A percentile compares a stretch with the other conserved stretches of the same genome.
Evolutionary conservation across 495 filamentous ascomycete species (phyloP).

Genomic region (Chaetomium tenue): DNA sequence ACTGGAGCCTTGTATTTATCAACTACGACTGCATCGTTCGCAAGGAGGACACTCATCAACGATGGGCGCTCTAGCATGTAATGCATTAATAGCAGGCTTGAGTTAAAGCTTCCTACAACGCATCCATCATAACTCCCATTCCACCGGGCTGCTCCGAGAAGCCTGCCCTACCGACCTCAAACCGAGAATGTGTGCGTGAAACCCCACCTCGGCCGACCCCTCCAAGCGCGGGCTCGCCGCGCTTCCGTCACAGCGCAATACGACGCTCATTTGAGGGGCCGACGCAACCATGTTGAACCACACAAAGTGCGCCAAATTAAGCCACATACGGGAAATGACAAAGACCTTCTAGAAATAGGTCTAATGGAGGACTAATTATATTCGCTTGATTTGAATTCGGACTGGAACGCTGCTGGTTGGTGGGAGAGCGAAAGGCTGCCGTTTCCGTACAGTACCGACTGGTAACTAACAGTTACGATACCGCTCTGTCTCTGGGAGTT

Average conservation of each 20-base stretch:
- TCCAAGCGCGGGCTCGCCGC: slow-evolving; percentile 1
- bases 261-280: background rate
- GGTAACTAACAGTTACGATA: no score
- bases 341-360: background rate
- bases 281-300: background rate
- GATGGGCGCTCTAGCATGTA: no score
- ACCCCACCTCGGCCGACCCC: slow-evolving; percentile 19
- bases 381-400: background rate
- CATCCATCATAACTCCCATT: background rate
- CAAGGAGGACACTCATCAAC: no score
- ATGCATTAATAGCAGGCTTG: no score
- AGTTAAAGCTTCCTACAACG: background rate
- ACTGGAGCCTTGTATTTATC: no score
- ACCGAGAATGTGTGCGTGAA: background rate
- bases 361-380: background rate
- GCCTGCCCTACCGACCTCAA: background rate
- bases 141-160: background rate
- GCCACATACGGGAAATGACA: background rate
- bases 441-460: background rate
- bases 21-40: no score
- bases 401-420: background rate
- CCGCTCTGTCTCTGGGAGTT: background rate
- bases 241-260: slow-evolving; percentile 2
- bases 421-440: background rate
- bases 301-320: slow-evolving; percentile 2